Percentiles rank a stretch among this genome's conserved stretches.
Evolutionary conservation across 169 alveolate species (phyloP).

Genomic region (Plasmodium vivax): DNA sequence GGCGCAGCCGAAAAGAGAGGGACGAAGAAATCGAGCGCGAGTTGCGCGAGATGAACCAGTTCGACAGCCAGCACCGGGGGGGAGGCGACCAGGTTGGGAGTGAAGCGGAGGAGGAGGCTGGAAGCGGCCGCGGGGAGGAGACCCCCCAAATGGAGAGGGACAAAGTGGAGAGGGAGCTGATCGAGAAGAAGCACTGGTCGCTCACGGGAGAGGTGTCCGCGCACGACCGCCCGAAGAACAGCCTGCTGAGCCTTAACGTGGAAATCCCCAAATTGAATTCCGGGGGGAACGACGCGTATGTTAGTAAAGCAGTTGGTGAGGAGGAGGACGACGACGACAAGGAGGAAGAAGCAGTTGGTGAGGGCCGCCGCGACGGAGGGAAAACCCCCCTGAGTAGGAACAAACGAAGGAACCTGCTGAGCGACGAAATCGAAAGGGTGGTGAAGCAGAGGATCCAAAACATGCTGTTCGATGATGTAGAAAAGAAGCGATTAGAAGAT

Average conservation of each 20-base stretch:
- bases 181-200: conserved; percentile 88
- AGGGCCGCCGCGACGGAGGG: neutral
- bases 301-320: conserved; percentile 38
- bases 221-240: conserved; percentile 85
- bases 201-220: conserved; percentile 88
- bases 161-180: conserved; percentile 82
- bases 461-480: conserved; percentile 86
- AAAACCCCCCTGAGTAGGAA: neutral
- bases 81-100: neutral
- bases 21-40: conserved; percentile 12
- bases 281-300: conserved; percentile 46
- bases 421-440: conserved; percentile 77
- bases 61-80: neutral
- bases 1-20: neutral
- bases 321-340: neutral
- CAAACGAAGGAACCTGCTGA: conserved; percentile 31
- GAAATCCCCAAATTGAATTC: conserved; percentile 82
- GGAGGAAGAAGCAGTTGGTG: too few species aligned
- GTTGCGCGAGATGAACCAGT: conserved; percentile 17
- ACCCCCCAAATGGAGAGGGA: conserved; percentile 43
- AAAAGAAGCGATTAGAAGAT: conserved; percentile 77
- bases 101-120: neutral
- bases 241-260: conserved; percentile 83
- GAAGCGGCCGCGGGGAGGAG: conserved; percentile 1
- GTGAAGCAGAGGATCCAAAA: conserved; percentile 83